Base-by-base conservation (phyloP, 768 basidiomycete genomes). In the Hypsizygus marmoreus region DNA sequence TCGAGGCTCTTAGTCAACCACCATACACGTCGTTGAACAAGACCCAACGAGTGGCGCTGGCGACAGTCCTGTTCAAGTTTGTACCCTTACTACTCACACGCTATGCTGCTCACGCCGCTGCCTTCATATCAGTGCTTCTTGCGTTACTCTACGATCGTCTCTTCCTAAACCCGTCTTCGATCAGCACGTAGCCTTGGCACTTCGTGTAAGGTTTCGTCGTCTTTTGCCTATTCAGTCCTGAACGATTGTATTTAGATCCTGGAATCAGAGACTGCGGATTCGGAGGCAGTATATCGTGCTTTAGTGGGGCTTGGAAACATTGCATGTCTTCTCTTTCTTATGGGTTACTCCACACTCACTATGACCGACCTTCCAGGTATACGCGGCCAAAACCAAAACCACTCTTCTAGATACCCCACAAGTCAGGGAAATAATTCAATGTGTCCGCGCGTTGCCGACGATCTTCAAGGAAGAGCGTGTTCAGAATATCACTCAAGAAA, bases 41-140 rank as follows among this genome's bases (percentile, higher is more conserved):
- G 65, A 69, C 73, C 3, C 87, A 87, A 38, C 80, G 89, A 23
- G 73, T 91, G 3, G 88, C 91, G 0, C 59, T 94, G 36, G 84
- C 88, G 4, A 95, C 94, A 0, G 68, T 94, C 26, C 65, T 90
- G 24, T 84, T 97, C 69, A 98, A 98, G 95, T 98, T 55, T 57
- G 88, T 75, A 13, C 24, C 20, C 43, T 25, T 20, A 28, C 24
- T 17, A n/a, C 13, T 10, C 25, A 46, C 14, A 17, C 20, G 8
- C 4, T 38, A 39, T 20, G 31, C n/a, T 49, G 11, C 38, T 41
- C 24, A 32, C 20, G n/a, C 49, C 20, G 23, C 20, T 46, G 49
- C 43, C 56, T 37, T n/a, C 34, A 41, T 45, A 35, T n/a, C 45
- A 90, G 88, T 59, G 66, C 86, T 45, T 90, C 88, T 2, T 88